phyloP scores from a whole-genome alignment of 345 rosid species.

The Heritiera littoralis region DNA sequence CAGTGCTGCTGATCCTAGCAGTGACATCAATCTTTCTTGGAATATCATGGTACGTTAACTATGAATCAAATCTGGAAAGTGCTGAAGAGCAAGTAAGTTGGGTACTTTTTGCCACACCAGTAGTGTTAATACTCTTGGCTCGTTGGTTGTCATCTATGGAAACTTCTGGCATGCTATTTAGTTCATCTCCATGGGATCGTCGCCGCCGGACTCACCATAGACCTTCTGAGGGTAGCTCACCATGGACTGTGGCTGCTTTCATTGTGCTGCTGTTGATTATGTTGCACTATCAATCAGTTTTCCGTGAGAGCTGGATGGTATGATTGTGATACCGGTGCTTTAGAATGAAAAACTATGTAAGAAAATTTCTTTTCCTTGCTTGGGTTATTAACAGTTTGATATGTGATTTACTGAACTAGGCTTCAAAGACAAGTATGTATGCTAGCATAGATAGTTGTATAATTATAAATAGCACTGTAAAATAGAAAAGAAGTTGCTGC shows the following conservation, averaged over 20 bases:
- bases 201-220: slow-evolving; percentile 42
- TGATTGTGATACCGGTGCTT: neutral
- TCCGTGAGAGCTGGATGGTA: slow-evolving; percentile 62
- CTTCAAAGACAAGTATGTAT: neutral
- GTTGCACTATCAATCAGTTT: slow-evolving; percentile 68
- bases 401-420: neutral
- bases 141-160: slow-evolving; percentile 71
- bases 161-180: slow-evolving; percentile 45
- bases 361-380: neutral
- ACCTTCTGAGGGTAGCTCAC: slow-evolving; percentile 75
- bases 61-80: slow-evolving; percentile 58
- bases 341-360: neutral
- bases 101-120: slow-evolving; percentile 60
- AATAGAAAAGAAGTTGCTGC: neutral
- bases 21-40: slow-evolving; percentile 57
- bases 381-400: neutral
- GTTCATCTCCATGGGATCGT: slow-evolving; percentile 53
- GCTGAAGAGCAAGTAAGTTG: slow-evolving; percentile 54
- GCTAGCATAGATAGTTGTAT: neutral
- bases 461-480: neutral
- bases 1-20: slow-evolving; percentile 72
- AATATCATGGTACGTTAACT: slow-evolving; percentile 62
- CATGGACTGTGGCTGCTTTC: slow-evolving; percentile 92
- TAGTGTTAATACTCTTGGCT: slow-evolving; percentile 54
- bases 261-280: slow-evolving; percentile 71